Base-by-base conservation (phyloP, 2,329 filamentous ascomycete species). In the Pseudogymnoascus sp. region DNA sequence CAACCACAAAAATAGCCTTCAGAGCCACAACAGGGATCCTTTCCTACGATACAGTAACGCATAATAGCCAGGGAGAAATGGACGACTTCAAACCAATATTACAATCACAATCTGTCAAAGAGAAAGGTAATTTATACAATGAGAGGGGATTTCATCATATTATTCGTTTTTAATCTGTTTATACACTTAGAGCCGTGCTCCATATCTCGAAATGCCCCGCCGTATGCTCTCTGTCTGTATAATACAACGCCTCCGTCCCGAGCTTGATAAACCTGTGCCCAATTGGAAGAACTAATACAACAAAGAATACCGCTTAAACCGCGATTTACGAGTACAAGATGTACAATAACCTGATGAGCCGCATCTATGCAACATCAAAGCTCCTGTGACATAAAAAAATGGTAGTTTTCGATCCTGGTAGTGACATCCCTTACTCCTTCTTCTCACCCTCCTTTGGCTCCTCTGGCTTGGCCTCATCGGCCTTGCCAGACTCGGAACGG, bases 401-500 rank as follows among this genome's bases (percentile, higher is more conserved):
- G 69, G 67, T 65, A 33, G 62, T 61, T 42, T 66, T 61, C 33
- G 18, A 60, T 60, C 60, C 50, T 61, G 56, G 63, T 69, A 64
- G 62, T 63, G 63, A 61, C 63, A 67, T 69, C 67, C 75, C 75
- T 84, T 83, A 85, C 72, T 82, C 82, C 83, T 87, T 87, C 79
- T 79, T 82, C 81, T 92, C 86, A 69, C 82, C 86, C 75, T 90
- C 86, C 63, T 70, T 62, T 70, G 59, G 59, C 66, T 69, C 79
- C 74, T 80, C 77, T 72, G 79, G 75, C 72, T 77, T 70, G 71
- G 78, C 47, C 47, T 56, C 47, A 71, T 74, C 68, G 73, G 83
- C 78, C 74, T 84, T 77, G 73, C 80, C 77, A 70, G 81, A 82
- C 81, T 92, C 89, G 70, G 79, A 77, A 72, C 91, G 88, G 70